A percentile compares a stretch with the other conserved stretches of the same genome.
Evolutionary conservation across 2,329 filamentous ascomycete species (phyloP).

Genomic region (Alternaria brassicae): DNA sequence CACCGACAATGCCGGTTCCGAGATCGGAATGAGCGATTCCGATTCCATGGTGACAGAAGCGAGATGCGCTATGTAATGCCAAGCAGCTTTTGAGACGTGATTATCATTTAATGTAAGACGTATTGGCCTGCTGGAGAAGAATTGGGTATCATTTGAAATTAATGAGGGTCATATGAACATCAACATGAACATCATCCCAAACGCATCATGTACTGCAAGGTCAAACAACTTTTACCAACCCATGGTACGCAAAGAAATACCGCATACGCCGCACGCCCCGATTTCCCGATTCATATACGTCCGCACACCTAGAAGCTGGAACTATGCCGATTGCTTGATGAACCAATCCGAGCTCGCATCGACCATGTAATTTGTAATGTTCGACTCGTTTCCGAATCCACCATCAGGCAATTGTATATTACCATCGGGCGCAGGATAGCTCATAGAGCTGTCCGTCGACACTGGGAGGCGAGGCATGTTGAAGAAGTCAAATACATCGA

Average conservation of each 20-base stretch:
- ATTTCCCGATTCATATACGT: neutral
- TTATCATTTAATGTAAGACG: neutral
- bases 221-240: constrained; percentile 2
- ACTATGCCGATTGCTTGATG: constrained; percentile 45
- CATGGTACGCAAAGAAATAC: neutral
- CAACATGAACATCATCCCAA: neutral
- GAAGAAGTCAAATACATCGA: constrained; percentile 95
- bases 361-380: constrained; percentile 80
- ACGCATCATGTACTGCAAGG: neutral
- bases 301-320: neutral
- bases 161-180: neutral
- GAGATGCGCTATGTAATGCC: too few relatives aligned
- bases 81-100: neutral
- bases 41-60: neutral
- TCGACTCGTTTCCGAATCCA: constrained; percentile 67
- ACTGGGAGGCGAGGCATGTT: constrained; percentile 78
- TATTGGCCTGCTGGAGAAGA: neutral
- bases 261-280: neutral
- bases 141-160: constrained; percentile 8
- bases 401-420: constrained; percentile 37
- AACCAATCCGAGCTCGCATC: constrained; percentile 78
- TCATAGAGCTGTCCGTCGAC: constrained; percentile 41
- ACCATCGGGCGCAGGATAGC: constrained; percentile 39
- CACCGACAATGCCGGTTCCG: constrained; percentile 10
- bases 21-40: constrained; percentile 18